Base-by-base conservation (phyloP, 306 rosid genomes). In the Myrica gale region DNA sequence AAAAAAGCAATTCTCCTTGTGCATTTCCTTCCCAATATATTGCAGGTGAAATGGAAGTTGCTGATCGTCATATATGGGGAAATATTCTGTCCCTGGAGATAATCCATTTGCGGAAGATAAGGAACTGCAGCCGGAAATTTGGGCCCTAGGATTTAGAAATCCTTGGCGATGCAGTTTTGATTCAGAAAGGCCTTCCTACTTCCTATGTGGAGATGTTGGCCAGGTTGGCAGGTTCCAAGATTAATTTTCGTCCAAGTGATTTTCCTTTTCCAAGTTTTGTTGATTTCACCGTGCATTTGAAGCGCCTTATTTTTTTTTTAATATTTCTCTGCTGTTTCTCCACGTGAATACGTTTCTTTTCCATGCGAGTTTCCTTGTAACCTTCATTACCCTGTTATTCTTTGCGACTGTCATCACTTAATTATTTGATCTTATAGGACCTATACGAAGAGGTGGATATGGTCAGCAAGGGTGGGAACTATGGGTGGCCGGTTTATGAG, bases 161-260 rank as follows among this genome's bases (percentile, higher is more conserved):
- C 87, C 80, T 19, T 68, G 84, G 87, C 67, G 81, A 26, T 76
- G 79, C 15, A 80, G 87, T 43, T 83, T 80, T 70, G 87, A 83
- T 80, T 39, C 67, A 3, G 87, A 83, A 68, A 83, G 82, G 42
- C 79, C 84, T 73, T 80, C 87, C 19, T 72, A 83, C 76, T 83
- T 83, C 80, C 80, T 80, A 0, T 80, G 82, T 45, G 87, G 79
- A 57, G 87, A 83, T 46, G 84, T 80, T 83, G 84, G 87, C 47
- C 74, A 80, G 84, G 84, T 79, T 63, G 41, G 69, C 60, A 55
- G 9, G 23, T 21, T 3, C 73, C 69, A 37, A 41, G 53, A 62
- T 45, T 16, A 4, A 46, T 39, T 51, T 23, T 17, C 47, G 44
- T 12, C 6, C 37, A 8, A 12, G 21, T 44, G n/a, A 7, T 56